These are phyloP conservation scores for Mrakia blollopis DNA, from an alignment of 768 basidiomycete species.

Conservation along the genomic window DNA sequence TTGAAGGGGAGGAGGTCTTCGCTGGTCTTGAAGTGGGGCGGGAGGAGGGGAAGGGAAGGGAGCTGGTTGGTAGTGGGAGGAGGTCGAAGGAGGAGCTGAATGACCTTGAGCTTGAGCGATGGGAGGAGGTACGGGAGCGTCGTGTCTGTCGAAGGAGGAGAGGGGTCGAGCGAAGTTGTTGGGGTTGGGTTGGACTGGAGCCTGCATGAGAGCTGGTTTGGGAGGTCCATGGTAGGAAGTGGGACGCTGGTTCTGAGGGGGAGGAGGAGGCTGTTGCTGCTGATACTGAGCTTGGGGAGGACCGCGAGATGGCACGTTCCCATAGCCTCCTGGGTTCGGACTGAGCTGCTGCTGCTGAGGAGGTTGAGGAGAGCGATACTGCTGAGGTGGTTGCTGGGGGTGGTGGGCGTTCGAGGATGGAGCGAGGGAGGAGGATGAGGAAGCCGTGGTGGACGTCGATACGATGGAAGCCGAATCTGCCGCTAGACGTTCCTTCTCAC, in stretches of 20 bases:
- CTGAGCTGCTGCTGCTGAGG: neutral
- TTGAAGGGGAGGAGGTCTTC: neutral
- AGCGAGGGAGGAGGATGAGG: neutral
- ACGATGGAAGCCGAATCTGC: neutral
- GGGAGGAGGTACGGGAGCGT: neutral
- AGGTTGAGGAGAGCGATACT: neutral
- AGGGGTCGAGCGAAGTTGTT: neutral
- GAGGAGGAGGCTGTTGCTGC: conserved; percentile 1
- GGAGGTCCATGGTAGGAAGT: conserved; percentile 18
- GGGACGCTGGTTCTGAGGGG: neutral
- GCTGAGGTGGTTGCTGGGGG: conserved; percentile 1
- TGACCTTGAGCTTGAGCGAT: neutral
- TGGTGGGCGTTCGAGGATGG: neutral
- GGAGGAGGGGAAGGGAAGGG: neutral
- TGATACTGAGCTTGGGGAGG: neutral
- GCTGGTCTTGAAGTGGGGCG: neutral
- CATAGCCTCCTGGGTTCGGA: neutral
- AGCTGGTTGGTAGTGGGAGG: neutral
- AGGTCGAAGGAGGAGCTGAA: neutral
- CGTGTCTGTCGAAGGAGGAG: conserved; percentile 5
- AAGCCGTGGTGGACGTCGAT: neutral
- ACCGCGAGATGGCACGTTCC: neutral
- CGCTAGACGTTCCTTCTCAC: conserved; percentile 6
- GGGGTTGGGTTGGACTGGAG: neutral
- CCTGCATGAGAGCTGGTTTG: conserved; percentile 21